These are phyloP conservation scores for Periglandula ipomoeae DNA, from an alignment of 2,329 filamentous ascomycete species.

Conservation along the genomic window DNA sequence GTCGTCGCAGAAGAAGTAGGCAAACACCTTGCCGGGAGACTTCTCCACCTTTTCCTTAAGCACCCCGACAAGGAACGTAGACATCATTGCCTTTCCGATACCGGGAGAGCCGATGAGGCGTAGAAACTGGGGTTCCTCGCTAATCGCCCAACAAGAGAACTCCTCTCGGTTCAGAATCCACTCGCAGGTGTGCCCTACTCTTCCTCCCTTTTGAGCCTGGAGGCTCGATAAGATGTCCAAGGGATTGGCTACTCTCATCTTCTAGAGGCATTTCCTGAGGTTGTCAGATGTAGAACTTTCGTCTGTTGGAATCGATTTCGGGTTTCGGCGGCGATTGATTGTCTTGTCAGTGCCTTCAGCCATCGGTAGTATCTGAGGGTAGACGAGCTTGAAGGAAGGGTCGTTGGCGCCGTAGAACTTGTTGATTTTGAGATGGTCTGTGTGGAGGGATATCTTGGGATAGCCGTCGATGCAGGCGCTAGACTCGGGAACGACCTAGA, in stretches of 20 bases:
- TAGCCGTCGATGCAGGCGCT: constrained; percentile 10
- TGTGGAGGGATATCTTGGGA: constrained; percentile 6
- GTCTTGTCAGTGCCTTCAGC: not conserved
- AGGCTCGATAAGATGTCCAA: constrained; percentile 3
- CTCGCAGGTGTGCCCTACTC: constrained; percentile 8
- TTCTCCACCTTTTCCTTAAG: constrained; percentile 6
- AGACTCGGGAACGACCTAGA: constrained; percentile 7
- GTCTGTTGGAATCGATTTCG: constrained; percentile 1
- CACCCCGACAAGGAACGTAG: constrained; percentile 8
- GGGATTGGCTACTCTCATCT: constrained; percentile 7
- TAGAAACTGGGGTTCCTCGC: constrained; percentile 2
- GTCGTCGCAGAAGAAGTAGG: constrained; percentile 9
- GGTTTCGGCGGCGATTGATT: not conserved
- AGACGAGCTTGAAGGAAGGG: constrained; percentile 9
- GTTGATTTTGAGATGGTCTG: constrained; percentile 10
- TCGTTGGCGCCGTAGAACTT: constrained; percentile 8
- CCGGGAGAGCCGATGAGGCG: constrained; percentile 9
- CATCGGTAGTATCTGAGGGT: constrained; percentile 7
- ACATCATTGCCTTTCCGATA: constrained; percentile 9
- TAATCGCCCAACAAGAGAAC: constrained; percentile 4
- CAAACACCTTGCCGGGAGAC: constrained; percentile 1
- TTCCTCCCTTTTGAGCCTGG: constrained; percentile 4
- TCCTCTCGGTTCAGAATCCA: constrained; percentile 9
- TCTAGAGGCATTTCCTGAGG: constrained; percentile 3
- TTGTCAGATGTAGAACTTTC: not conserved